Percentiles rank a stretch among this genome's conserved stretches.
These are phyloP conservation scores for Botrytis sinoallii DNA, from an alignment of 2,329 filamentous ascomycete species.

Conservation along the genomic window DNA sequence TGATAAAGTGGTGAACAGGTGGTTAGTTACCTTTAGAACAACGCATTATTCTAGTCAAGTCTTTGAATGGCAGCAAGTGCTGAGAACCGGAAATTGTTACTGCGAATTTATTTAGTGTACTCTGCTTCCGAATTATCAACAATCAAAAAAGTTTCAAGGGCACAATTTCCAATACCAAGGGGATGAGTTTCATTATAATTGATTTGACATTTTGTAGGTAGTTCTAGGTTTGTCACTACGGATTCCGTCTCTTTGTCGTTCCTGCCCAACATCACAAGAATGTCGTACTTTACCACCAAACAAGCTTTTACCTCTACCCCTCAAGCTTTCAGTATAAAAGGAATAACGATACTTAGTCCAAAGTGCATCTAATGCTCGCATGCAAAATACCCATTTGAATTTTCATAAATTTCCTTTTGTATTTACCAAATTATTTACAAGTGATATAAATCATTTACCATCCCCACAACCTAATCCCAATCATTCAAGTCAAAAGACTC, in stretches of 20 bases:
- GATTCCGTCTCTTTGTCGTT: background rate
- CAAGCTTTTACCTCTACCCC: background rate
- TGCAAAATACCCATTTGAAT: fast-evolving
- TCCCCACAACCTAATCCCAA: background rate
- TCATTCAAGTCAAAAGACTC: background rate
- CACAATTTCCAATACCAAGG: no score
- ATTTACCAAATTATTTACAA: background rate
- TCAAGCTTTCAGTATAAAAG: background rate
- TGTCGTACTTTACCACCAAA: background rate
- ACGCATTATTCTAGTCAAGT: no score
- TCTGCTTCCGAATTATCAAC: no score
- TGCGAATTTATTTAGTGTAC: no score
- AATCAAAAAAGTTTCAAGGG: no score
- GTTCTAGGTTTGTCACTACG: no score
- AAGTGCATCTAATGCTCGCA: background rate
- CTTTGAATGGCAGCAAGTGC: no score
- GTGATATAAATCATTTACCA: background rate
- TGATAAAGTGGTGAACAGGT: no score
- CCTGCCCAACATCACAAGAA: background rate
- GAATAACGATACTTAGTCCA: background rate
- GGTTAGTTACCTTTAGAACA: no score
- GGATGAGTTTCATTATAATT: no score
- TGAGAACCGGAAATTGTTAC: no score
- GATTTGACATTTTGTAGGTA: no score
- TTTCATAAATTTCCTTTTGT: background rate